Evolutionary conservation across 768 basidiomycete species (phyloP), one percentile per base, ranked within the genome.

Genomic region (Leccinum disarticulatum): DNA sequence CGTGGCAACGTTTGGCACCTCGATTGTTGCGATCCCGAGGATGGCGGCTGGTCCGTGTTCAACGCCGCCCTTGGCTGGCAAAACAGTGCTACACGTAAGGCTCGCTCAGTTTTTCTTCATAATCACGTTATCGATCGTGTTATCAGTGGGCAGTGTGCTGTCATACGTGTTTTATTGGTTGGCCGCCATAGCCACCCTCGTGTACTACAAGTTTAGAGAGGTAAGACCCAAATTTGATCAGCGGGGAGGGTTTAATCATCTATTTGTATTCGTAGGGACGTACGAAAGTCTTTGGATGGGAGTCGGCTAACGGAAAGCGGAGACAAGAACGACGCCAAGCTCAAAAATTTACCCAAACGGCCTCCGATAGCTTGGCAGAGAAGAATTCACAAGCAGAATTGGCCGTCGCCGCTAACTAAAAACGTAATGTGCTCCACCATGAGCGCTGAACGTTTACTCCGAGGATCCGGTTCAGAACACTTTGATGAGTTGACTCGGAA

Each of bases 81-180:
- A 63, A 95, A 95, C 73, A 89, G 79, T 56, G 95, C 87, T 9
- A 87, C 89, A 30, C 25, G 88, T 87, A 67, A 64, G 80, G 6
- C 10, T 19, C 11, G 8, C 13, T 19, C 15, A 1, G 3, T 14
- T 49, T 30, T 52, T 7, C 8, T 2, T 17, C 22, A 25, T 48
- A 6, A 52, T 52, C 53, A 51, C 49, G 19, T 38, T 14, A 36
- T 13, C 55, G 19, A 64, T 49, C 52, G 10, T 36, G 47, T 22
- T 60, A 8, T 36, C 61, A 84, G 83, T 88, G 60, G 93, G 95
- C 13, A 83, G 88, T 1, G 81, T 98, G 22, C 78, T 96, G n/a
- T 77, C 87, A 0, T 98, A 98, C 72, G 84, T 92, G 52, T 90
- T 93, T 74, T 98, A 95, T 79, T 98, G 95, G 95, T 63, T 97